These are phyloP conservation scores for Aulographum hederae DNA, from an alignment of 2,329 filamentous ascomycete species.

Conservation along the genomic window DNA sequence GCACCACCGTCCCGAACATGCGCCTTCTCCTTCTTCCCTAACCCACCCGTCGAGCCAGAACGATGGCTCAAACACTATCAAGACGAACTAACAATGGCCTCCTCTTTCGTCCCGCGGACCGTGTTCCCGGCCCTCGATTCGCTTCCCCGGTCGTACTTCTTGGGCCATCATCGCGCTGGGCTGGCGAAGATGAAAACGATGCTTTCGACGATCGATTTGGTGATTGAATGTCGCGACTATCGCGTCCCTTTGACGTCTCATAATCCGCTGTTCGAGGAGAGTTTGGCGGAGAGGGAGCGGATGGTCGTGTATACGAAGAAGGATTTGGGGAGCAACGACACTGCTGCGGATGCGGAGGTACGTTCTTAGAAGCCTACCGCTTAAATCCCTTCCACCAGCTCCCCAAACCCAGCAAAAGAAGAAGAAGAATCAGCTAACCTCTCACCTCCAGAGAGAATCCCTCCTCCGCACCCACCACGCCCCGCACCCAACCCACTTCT, in stretches of 20 bases:
- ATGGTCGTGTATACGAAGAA: slow-evolving; percentile 83
- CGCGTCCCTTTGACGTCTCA: slow-evolving; percentile 75
- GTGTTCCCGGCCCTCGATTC: slow-evolving; percentile 55
- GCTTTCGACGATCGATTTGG: slow-evolving; percentile 64
- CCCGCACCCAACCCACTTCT: background rate
- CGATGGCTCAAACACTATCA: no score
- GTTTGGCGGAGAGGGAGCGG: slow-evolving; percentile 52
- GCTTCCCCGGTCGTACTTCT: slow-evolving; percentile 78
- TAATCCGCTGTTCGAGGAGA: slow-evolving; percentile 75
- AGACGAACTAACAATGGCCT: slow-evolving; percentile 12
- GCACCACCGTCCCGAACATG: no score
- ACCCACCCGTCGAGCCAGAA: no score
- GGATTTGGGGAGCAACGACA: slow-evolving; percentile 44
- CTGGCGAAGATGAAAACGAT: slow-evolving; percentile 66
- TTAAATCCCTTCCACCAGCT: no score
- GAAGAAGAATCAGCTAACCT: background rate
- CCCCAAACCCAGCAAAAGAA: no score
- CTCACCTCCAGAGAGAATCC: background rate
- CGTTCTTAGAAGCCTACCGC: no score
- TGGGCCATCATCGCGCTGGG: slow-evolving; percentile 79
- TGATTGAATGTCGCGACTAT: slow-evolving; percentile 90
- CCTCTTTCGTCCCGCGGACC: slow-evolving; percentile 52
- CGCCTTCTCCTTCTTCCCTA: no score
- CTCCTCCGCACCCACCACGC: background rate
- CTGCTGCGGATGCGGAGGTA: slow-evolving; percentile 17